phyloP scores from a whole-genome alignment of 257 asterid genomes.

The Haberlea rhodopensis region DNA sequence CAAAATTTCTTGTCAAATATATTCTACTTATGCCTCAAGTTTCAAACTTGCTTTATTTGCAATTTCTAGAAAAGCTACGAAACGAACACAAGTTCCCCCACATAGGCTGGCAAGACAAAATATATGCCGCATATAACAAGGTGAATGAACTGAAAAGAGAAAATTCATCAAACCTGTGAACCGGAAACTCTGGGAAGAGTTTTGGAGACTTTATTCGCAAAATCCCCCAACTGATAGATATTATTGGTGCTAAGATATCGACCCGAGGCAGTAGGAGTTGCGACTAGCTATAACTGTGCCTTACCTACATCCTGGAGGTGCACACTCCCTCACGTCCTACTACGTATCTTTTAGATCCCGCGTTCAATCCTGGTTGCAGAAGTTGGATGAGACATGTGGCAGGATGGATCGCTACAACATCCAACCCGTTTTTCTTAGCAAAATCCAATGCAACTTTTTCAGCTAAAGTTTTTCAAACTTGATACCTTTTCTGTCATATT shows the following conservation, averaged over 20 bases:
- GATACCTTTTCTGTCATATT: conserved; percentile 74
- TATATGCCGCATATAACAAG: no score
- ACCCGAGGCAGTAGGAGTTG: conserved; percentile 65
- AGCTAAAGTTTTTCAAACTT: conserved; percentile 80
- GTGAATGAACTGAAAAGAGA: neutral
- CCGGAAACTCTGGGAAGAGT: conserved; percentile 62
- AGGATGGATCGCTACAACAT: conserved; percentile 76
- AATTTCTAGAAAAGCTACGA: no score
- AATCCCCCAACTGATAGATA: conserved; percentile 70
- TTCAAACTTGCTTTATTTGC: no score
- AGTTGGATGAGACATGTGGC: conserved; percentile 75
- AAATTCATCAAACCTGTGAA: conserved; percentile 97
- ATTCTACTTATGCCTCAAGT: no score
- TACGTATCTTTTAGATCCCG: conserved; percentile 77
- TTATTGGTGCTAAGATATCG: conserved; percentile 88
- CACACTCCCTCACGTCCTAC: conserved; percentile 82
- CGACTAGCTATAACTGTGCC: conserved; percentile 66
- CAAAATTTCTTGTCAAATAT: no score
- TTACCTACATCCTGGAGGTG: conserved; percentile 83
- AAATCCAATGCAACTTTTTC: conserved; percentile 87
- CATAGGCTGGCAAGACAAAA: no score
- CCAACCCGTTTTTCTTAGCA: conserved; percentile 55
- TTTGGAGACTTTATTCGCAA: conserved; percentile 56
- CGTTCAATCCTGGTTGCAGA: conserved; percentile 68
- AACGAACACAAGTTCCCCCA: no score